Conservation (phyloP, 805 yeast species). For the Blastobotrys attinorum region DNA sequence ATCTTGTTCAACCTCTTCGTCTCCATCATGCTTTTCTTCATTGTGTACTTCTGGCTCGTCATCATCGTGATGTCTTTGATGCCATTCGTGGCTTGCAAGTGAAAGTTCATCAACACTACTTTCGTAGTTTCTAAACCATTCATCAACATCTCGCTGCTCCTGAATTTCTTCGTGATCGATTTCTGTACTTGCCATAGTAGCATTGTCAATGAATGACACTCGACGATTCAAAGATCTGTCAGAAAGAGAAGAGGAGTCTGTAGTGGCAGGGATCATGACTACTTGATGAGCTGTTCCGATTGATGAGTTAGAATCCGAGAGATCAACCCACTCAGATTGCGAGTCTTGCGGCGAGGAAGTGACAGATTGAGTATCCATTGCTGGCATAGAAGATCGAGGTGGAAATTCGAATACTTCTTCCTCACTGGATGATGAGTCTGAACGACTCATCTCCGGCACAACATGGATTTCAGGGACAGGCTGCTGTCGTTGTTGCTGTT, state of each 20-base stretch:
- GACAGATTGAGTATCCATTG: too few species aligned
- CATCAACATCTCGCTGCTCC: conserved; percentile 27
- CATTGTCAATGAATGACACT: background rate
- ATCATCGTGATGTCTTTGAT: too few species aligned
- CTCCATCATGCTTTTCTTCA: background rate
- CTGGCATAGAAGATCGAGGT: too few species aligned
- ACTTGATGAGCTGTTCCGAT: background rate
- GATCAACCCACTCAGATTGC: background rate
- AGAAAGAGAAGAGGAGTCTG: background rate
- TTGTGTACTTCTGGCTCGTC: too few species aligned
- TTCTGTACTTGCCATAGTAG: background rate
- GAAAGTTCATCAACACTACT: background rate
- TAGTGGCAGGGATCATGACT: background rate
- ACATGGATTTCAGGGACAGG: background rate
- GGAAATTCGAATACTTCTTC: background rate
- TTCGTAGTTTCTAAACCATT: conserved; percentile 20
- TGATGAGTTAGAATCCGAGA: background rate
- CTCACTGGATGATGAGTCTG: background rate
- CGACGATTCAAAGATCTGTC: background rate
- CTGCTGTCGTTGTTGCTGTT: background rate
- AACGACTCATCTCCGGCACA: background rate
- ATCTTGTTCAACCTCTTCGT: background rate
- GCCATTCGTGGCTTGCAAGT: too few species aligned
- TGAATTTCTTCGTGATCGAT: background rate
- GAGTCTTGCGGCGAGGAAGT: background rate